A percentile compares a stretch with the other conserved stretches of the same genome.
Evolutionary conservation across 768 basidiomycete species (phyloP).

Genomic region (Kwoniella europaea): DNA sequence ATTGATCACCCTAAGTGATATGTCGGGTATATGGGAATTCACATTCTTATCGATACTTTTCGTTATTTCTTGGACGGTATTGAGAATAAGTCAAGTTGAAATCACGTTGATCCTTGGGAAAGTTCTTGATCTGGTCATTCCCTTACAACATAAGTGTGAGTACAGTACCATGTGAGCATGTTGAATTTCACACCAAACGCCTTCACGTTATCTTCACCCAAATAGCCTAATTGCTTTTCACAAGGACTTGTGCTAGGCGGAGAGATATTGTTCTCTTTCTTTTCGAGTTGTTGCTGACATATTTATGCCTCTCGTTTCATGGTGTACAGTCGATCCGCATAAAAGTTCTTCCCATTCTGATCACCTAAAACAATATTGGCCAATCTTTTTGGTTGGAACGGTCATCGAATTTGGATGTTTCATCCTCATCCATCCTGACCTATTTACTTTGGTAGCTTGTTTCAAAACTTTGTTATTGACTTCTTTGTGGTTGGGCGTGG

Average conservation of each 20-base stretch:
- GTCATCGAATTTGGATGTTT: constrained; percentile 31
- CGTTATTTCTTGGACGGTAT: constrained; percentile 22
- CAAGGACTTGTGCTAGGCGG: too few relatives aligned
- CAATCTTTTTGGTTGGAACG: constrained; percentile 29
- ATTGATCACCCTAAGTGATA: constrained; percentile 15
- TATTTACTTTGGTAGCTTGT: constrained; percentile 44
- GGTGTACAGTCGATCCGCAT: constrained; percentile 14
- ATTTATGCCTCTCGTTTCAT: background rate
- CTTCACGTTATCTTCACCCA: too few relatives aligned
- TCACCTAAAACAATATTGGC: constrained; percentile 47
- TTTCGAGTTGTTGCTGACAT: background rate
- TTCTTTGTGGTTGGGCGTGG: constrained; percentile 36
- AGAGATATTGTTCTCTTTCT: too few relatives aligned
- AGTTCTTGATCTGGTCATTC: constrained; percentile 26
- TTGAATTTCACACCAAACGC: background rate
- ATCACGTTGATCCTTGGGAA: constrained; percentile 23
- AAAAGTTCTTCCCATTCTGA: background rate
- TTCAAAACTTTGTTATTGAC: constrained; percentile 41
- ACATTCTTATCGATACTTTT: constrained; percentile 19
- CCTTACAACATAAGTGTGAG: constrained; percentile 31
- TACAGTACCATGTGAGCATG: background rate
- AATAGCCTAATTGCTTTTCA: too few relatives aligned
- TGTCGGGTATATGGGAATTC: constrained; percentile 30
- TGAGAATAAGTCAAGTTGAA: constrained; percentile 19
- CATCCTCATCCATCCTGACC: constrained; percentile 41